Conservation (phyloP, 768 basidiomycete genomes). For the Boletus reticulatus region DNA sequence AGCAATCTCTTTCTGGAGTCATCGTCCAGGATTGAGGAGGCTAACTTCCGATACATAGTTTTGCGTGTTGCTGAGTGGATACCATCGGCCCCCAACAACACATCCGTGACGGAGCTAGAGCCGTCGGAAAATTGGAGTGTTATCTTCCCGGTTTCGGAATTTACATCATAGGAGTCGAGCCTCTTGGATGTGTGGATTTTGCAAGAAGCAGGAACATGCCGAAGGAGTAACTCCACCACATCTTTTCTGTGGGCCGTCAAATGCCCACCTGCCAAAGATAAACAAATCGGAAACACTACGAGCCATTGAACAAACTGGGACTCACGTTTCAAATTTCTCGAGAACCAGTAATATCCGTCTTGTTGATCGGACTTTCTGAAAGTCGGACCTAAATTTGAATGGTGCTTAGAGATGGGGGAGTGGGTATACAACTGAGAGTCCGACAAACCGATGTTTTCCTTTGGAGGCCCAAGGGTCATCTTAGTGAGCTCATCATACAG, state of each 20-base stretch:
- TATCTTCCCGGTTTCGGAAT: conserved; percentile 23
- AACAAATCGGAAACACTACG: not conserved
- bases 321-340: conserved; percentile 25
- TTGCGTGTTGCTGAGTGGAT: conserved; percentile 36
- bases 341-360: conserved; percentile 30
- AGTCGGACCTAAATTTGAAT: conserved; percentile 15
- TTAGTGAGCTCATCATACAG: conserved; percentile 33
- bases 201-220: conserved; percentile 27
- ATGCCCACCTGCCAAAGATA: conserved; percentile 26
- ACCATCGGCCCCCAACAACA: conserved; percentile 45
- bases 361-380: conserved; percentile 35
- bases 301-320: not conserved
- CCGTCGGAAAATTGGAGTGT: conserved; percentile 39
- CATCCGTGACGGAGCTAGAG: conserved; percentile 33
- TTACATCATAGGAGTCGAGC: conserved; percentile 29
- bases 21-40: conserved; percentile 2
- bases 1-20: conserved; percentile 7
- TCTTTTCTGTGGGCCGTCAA: conserved; percentile 38
- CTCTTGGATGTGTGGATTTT: conserved; percentile 36
- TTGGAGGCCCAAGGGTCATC: conserved; percentile 14
- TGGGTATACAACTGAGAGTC: too few species aligned
- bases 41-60: conserved; percentile 23
- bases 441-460: conserved; percentile 20
- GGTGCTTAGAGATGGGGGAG: not conserved
- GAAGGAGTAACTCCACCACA: conserved; percentile 32